Percentiles rank a stretch among this genome's conserved stretches.
These are phyloP conservation scores for Exsudoporus floridanus DNA, from an alignment of 1,284 basidiomycete species.

Conservation along the genomic window DNA sequence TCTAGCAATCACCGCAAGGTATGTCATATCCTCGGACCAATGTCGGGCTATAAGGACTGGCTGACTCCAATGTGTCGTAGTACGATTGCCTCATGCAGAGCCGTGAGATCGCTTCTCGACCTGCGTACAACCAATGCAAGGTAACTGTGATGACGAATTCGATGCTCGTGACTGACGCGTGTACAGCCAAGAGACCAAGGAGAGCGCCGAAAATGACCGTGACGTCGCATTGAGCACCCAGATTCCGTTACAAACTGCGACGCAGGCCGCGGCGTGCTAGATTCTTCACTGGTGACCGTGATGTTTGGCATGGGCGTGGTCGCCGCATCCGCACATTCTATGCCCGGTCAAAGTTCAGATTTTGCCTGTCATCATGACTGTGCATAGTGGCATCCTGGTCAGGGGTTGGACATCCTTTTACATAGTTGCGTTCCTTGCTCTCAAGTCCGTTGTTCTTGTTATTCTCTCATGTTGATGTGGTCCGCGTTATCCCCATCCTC, in stretches of 20 bases:
- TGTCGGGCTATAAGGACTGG: not conserved
- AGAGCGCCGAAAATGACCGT: not conserved
- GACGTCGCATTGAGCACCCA: slow-evolving; percentile 1
- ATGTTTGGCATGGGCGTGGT: not conserved
- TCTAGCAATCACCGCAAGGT: slow-evolving; percentile 17
- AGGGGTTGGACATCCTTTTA: not conserved
- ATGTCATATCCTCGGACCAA: not conserved
- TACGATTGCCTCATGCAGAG: slow-evolving; percentile 17
- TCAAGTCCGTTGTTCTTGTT: not conserved
- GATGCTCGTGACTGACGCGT: not conserved
- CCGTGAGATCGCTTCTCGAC: slow-evolving; percentile 17
- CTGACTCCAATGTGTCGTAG: not conserved
- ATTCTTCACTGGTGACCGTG: not conserved
- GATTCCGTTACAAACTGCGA: not conserved
- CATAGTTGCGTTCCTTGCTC: not conserved
- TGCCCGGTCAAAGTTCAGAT: not conserved
- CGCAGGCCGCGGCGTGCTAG: not conserved
- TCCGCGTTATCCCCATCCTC: not conserved
- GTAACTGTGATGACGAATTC: not conserved
- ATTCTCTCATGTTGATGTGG: not conserved
- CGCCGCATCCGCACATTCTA: too few relatives aligned
- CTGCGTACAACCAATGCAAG: not conserved
- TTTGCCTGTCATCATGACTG: not conserved
- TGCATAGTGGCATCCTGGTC: not conserved
- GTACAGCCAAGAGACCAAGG: slow-evolving; percentile 1